Conservation (phyloP, 2,329 filamentous ascomycete species). For the Colletotrichum tropicale region DNA sequence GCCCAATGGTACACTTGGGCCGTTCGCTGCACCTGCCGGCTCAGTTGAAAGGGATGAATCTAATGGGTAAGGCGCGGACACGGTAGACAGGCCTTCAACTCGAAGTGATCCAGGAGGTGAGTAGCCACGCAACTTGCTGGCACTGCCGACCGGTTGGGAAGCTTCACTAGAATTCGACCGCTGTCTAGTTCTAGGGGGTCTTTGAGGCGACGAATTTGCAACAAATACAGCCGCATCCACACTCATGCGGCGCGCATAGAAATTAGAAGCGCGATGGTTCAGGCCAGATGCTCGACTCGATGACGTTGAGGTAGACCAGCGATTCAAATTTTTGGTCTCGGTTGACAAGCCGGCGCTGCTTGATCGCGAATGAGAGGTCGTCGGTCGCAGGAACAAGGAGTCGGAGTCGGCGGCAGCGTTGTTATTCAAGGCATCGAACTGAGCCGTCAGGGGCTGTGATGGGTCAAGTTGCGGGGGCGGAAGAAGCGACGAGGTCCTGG, state of each 20-base stretch:
- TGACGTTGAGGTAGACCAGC: conserved; percentile 53
- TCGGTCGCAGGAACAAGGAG: background rate
- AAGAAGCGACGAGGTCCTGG: conserved; percentile 3
- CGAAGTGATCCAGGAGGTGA: background rate
- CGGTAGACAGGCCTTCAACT: background rate
- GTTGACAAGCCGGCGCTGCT: conserved; percentile 37
- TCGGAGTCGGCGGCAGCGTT: background rate
- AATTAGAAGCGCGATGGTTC: background rate
- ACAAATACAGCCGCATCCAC: background rate
- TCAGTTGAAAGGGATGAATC: background rate
- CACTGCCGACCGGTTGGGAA: background rate
- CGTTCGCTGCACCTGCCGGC: background rate
- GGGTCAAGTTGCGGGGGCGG: background rate
- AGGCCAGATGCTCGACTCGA: conserved; percentile 38
- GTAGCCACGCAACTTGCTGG: background rate
- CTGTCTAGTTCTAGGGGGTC: background rate
- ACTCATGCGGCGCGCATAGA: background rate
- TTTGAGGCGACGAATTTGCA: background rate
- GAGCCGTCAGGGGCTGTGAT: background rate
- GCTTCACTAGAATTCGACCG: conserved; percentile 5
- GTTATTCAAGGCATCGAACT: background rate
- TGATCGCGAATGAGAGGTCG: conserved; percentile 33
- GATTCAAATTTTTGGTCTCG: conserved; percentile 50
- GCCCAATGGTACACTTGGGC: background rate
- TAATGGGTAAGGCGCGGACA: background rate